These are phyloP conservation scores for Zygoascus tannicola DNA, from an alignment of 805 yeast genomes.

Conservation along the genomic window DNA sequence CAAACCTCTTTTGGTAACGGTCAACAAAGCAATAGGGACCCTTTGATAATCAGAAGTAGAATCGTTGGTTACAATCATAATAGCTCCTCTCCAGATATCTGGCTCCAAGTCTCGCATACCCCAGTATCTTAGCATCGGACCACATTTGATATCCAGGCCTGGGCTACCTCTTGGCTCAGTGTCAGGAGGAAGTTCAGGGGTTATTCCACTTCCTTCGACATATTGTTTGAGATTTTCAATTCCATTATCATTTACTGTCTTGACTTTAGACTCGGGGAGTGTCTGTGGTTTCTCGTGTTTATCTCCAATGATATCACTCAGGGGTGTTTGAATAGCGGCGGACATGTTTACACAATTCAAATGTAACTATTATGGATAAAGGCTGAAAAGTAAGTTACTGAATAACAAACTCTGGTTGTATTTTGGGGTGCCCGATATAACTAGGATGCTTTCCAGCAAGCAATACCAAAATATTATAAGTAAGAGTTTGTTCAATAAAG, in stretches of 20 bases:
- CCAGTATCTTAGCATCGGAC: conserved; percentile 66
- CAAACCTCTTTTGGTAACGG: conserved; percentile 1
- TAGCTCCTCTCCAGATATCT: conserved; percentile 54
- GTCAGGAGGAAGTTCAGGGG: neutral
- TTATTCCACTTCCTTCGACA: neutral
- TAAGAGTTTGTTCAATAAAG: too few relatives aligned
- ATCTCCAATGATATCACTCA: neutral
- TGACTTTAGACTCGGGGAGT: neutral
- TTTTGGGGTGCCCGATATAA: too few relatives aligned
- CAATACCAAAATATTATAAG: too few relatives aligned
- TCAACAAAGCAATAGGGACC: conserved; percentile 25
- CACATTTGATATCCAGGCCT: conserved; percentile 30
- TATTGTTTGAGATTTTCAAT: too few relatives aligned
- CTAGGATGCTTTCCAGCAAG: too few relatives aligned
- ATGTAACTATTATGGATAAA: too few relatives aligned
- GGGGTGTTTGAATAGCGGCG: neutral
- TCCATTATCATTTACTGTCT: neutral
- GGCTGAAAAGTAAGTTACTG: too few relatives aligned
- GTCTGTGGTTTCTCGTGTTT: neutral
- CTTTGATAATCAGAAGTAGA: conserved; percentile 18
- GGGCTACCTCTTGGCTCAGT: conserved; percentile 15
- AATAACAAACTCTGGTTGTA: too few relatives aligned
- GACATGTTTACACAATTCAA: too few relatives aligned
- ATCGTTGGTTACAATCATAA: conserved; percentile 54
- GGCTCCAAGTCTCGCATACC: conserved; percentile 48